A percentile compares a stretch with the other conserved stretches of the same genome.
Conservation (phyloP, 495 filamentous ascomycete species). For the Neurospora sp. region DNA sequence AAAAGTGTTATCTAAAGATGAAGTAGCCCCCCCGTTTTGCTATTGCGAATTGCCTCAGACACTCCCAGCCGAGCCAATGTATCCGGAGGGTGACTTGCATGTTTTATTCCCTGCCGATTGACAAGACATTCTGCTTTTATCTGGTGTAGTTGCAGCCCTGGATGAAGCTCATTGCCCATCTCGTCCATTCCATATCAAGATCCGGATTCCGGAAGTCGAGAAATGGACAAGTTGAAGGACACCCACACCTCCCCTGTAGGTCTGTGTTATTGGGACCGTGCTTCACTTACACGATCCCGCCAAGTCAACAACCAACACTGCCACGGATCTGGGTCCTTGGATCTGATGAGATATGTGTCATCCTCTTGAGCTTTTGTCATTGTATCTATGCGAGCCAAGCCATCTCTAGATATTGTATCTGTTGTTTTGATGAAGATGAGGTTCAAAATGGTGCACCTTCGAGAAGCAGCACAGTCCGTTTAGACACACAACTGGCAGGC, state of each 20-base stretch:
- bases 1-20: not conserved
- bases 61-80: conserved; percentile 9
- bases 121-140: conserved; percentile 1
- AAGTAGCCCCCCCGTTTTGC: not conserved
- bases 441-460: not conserved
- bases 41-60: not conserved
- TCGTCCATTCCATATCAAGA: not conserved
- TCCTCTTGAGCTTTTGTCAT: not conserved
- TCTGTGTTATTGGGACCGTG: not conserved
- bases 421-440: not conserved
- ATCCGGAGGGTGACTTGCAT: conserved; percentile 10
- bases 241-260: not conserved
- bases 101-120: conserved; percentile 13
- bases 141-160: not conserved
- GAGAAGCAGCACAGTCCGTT: not conserved
- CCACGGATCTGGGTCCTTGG: not conserved
- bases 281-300: not conserved
- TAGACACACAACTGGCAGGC: not conserved
- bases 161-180: not conserved
- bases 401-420: not conserved
- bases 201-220: not conserved
- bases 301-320: not conserved
- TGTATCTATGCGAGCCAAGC: not conserved
- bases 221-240: not conserved
- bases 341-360: not conserved